Evolutionary conservation across 2,329 filamentous ascomycete genomes (phyloP).

Genomic region (Shiraia bambusicola): DNA sequence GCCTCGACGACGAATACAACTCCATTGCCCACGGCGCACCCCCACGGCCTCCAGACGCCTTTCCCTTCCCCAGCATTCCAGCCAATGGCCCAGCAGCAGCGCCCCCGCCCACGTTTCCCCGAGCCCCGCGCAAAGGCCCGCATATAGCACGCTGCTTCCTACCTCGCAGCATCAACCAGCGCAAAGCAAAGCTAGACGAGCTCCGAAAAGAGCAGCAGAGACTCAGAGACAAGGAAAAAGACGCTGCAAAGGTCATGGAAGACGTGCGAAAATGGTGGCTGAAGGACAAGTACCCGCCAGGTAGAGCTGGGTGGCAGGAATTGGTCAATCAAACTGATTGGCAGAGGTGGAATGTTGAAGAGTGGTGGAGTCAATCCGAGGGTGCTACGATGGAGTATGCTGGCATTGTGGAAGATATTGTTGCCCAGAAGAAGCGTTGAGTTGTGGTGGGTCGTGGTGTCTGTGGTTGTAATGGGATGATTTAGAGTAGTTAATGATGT

Average conservation of each 20-base stretch:
- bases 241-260: neutral
- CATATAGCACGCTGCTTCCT: slow-evolving; percentile 1
- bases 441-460: too few species aligned
- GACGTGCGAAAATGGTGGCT: neutral
- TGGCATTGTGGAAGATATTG: too few species aligned
- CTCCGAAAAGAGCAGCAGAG: slow-evolving; percentile 1
- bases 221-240: neutral
- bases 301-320: neutral
- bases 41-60: neutral
- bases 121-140: neutral
- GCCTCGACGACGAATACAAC: slow-evolving; percentile 1
- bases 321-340: neutral
- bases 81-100: neutral
- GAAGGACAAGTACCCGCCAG: slow-evolving; percentile 5
- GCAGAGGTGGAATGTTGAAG: slow-evolving; percentile 10
- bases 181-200: neutral
- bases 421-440: too few species aligned
- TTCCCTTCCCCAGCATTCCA: neutral
- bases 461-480: too few species aligned
- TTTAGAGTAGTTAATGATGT: too few species aligned
- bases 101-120: neutral
- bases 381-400: too few species aligned
- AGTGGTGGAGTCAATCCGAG: neutral
- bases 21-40: too few species aligned
- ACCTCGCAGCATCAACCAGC: neutral